Conservation (phyloP, 768 basidiomycete species). For the Vararia minispora region DNA sequence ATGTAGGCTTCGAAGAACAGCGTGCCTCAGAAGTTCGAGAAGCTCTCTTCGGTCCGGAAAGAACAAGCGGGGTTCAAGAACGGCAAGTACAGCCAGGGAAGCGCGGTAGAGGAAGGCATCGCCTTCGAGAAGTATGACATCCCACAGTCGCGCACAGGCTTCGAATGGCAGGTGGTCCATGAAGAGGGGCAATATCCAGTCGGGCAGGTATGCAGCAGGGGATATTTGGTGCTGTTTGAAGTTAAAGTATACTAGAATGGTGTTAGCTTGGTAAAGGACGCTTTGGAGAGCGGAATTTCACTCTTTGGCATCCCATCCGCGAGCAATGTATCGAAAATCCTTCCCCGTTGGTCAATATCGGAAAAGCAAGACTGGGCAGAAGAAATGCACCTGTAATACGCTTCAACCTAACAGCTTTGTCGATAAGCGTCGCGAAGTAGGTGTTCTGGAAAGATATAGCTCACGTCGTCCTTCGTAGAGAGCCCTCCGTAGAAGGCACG, state of each 20-base stretch:
- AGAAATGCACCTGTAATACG: constrained; percentile 65
- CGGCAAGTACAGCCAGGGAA: constrained; percentile 70
- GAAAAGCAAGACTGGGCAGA: constrained; percentile 16
- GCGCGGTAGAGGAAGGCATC: constrained; percentile 85
- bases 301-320: constrained; percentile 93
- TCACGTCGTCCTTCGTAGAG: constrained; percentile 65
- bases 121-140: constrained; percentile 78
- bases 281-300: constrained; percentile 20
- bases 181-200: constrained; percentile 77
- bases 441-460: too few relatives aligned
- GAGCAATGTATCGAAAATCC: constrained; percentile 85
- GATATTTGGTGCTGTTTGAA: constrained; percentile 91
- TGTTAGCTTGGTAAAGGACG: not conserved
- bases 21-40: constrained; percentile 62
- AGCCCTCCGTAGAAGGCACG: constrained; percentile 75
- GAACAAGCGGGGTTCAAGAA: constrained; percentile 78
- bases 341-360: too few relatives aligned
- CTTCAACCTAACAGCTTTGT: constrained; percentile 56
- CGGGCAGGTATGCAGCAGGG: constrained; percentile 69
- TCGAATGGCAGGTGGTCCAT: constrained; percentile 85
- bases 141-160: constrained; percentile 83
- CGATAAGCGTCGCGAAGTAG: constrained; percentile 5
- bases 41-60: constrained; percentile 78
- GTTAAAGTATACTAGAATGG: constrained; percentile 74
- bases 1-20: constrained; percentile 2